These are phyloP conservation scores for Neurospora pannonica DNA, from an alignment of 495 filamentous ascomycete species.

Conservation along the genomic window DNA sequence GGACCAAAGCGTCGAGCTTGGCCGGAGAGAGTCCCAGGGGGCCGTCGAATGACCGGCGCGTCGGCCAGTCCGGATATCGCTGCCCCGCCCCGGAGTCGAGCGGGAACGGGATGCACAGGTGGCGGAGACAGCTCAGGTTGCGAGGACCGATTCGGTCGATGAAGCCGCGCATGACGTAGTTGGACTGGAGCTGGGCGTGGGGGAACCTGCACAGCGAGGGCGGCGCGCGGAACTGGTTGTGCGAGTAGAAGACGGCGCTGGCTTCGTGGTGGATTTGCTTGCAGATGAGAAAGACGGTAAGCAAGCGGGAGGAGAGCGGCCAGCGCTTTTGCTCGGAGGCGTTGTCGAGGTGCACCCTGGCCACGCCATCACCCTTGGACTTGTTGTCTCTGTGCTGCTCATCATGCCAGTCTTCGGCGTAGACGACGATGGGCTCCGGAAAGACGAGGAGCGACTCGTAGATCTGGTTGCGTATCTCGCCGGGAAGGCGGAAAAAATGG, in stretches of 20 bases:
- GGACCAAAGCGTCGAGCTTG: not conserved
- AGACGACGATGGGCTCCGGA: constrained; percentile 1
- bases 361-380: not conserved
- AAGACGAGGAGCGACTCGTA: constrained; percentile 7
- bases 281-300: constrained; percentile 5
- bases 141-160: constrained; percentile 9
- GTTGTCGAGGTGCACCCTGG: not conserved
- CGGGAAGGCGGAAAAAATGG: constrained; percentile 4
- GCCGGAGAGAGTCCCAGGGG: not conserved
- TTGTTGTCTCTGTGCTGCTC: not conserved
- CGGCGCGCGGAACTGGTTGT: constrained; percentile 4
- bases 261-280: constrained; percentile 7
- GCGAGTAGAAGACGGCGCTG: constrained; percentile 9
- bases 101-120: constrained; percentile 6
- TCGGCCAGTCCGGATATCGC: not conserved
- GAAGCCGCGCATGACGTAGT: constrained; percentile 11
- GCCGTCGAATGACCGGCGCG: not conserved
- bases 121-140: constrained; percentile 2
- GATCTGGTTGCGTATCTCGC: constrained; percentile 15
- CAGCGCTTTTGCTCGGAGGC: not conserved
- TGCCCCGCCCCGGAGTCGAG: not conserved
- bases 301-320: constrained; percentile 2
- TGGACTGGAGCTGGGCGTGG: constrained; percentile 4
- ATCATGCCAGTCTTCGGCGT: not conserved
- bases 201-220: not conserved